These are phyloP conservation scores for Calonectria henricotiae DNA, from an alignment of 2,329 filamentous ascomycete species.

Conservation along the genomic window DNA sequence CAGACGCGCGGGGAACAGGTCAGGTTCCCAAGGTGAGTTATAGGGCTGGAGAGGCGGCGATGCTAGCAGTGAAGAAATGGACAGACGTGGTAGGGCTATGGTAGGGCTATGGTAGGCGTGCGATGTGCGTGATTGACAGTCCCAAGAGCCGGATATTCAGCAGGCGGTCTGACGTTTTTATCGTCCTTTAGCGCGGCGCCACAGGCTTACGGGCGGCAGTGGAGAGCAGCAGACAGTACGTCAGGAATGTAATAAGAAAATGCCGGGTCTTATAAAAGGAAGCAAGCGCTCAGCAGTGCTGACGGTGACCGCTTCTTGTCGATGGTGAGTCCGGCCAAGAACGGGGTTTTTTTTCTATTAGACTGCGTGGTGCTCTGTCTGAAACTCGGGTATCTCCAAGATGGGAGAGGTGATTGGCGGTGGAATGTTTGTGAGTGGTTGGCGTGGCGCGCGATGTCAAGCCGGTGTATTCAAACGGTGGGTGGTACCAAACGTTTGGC, in stretches of 20 bases:
- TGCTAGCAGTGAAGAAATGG: constrained; percentile 5
- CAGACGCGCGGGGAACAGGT: not conserved
- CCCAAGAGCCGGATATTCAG: constrained; percentile 31
- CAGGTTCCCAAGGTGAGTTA: not conserved
- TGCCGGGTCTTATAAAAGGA: constrained; percentile 14
- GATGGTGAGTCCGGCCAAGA: constrained; percentile 16
- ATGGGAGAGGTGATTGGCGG: constrained; percentile 6
- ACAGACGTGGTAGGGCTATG: not conserved
- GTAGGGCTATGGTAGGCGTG: constrained; percentile 39
- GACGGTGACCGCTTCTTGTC: constrained; percentile 35
- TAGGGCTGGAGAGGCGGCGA: constrained; percentile 13
- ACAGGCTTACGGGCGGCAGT: constrained; percentile 41
- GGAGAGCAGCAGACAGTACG: constrained; percentile 25
- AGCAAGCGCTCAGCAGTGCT: constrained; percentile 17
- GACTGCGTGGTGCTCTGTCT: constrained; percentile 4
- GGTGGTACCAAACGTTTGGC: constrained; percentile 26
- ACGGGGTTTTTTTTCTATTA: constrained; percentile 27
- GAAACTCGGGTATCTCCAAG: constrained; percentile 12
- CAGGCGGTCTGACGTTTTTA: constrained; percentile 52
- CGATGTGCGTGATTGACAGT: constrained; percentile 33
- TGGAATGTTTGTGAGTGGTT: constrained; percentile 3
- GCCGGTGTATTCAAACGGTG: constrained; percentile 18
- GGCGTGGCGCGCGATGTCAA: constrained; percentile 12
- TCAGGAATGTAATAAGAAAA: constrained; percentile 32
- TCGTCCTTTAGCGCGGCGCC: constrained; percentile 47